Evolutionary conservation across 352 stramenopile species (phyloP), one percentile per base, ranked within the genome.

Genomic region (Globisporangium irregulare): DNA sequence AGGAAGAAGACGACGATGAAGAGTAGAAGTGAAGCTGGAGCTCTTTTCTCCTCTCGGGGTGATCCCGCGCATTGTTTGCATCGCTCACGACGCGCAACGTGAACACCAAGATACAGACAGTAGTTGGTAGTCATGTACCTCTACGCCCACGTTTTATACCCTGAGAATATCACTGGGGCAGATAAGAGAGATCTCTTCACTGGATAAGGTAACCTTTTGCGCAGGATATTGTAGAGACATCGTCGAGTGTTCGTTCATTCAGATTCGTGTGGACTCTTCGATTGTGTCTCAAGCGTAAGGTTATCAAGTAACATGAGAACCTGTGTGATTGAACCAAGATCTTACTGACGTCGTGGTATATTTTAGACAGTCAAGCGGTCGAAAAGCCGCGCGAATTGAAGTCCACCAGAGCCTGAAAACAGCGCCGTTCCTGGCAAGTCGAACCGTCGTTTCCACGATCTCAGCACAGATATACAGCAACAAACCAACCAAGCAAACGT

Each of bases 1-100:
- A 92, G 54, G 82, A 93, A 7, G 82, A 82, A 15, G 81, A 82
- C 7, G 86, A 84, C 14, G 77, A 90, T 4, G 79, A 51, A 34
- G 32, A 56, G 29, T 58, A 50, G 14, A 22, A 51, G 38, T n/a
- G 51, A 27, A 15, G 18, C 9, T 22, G 20, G 14, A 22, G 14
- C 15, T 15, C 22, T 20, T 57, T 38, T 46, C 15, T 24, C 53
- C 4, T 32, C 25, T 36, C 5, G 53, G 14, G 3, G 3, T 25
- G 53, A 38, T 22, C 43, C 9, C 18, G 4, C 41, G 18, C 43
- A 12, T 18, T 6, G 18, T 22, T 51, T 24, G 6, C 43, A 6
- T 51, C 43, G 5, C 18, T 12, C 43, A 10, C 1, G 18, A 24
- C 3, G 7, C 18, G 5, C 55, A 38, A 43, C 27, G 20, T 20